Evolutionary conservation across 139 green algal genomes (phyloP), one percentile per base, ranked within the genome.

Genomic region (Chara braunii): DNA sequence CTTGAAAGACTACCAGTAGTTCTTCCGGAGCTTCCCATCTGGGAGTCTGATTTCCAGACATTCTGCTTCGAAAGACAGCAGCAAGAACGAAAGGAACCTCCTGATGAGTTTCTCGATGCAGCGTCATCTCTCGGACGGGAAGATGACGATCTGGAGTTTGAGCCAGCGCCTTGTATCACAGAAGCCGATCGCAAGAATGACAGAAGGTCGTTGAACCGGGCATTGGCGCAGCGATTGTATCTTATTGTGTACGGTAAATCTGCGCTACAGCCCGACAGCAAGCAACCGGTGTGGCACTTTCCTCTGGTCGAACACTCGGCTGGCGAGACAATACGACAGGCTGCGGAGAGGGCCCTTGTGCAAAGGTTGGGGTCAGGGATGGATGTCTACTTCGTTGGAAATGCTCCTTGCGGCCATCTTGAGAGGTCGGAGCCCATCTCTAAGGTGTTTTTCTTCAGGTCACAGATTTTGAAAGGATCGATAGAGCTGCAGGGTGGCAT

Each of bases 141-240:
- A 6, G 45, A 55, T 28, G 45, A 31, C 6, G 45, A 55, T 30
- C 14, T 55, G 8, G 7, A 8, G 35, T 55, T 55, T 55, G 45
- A 55, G 45, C 45, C 45, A 6, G 45, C 45, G 45, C 45, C 45
- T 14, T 6, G 45, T 14, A 31, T 14, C 33, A 55, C 45, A 40
- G 45, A 55, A 7, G 45, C 45, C 33, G 45, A 55, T 55, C 45
- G 45, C 6, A 55, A 28, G 8, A 55, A 55, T 55, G 45, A 55
- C 35, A 55, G 33, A 5, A 55, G 45, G 5, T 55, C 45, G 14
- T 5, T 55, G 45, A 28, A 55, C 29, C 45, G 45, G 8, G 45
- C 45, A 14, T 30, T 55, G 45, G 45, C 33, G 8, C 33, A 55
- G 45, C 5, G 45, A 7, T 30, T 55, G 8, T 55, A 40, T 30